These are phyloP conservation scores for Dioscorea zingiberensis DNA, from an alignment of 106 monocot genomes.

Conservation along the genomic window DNA sequence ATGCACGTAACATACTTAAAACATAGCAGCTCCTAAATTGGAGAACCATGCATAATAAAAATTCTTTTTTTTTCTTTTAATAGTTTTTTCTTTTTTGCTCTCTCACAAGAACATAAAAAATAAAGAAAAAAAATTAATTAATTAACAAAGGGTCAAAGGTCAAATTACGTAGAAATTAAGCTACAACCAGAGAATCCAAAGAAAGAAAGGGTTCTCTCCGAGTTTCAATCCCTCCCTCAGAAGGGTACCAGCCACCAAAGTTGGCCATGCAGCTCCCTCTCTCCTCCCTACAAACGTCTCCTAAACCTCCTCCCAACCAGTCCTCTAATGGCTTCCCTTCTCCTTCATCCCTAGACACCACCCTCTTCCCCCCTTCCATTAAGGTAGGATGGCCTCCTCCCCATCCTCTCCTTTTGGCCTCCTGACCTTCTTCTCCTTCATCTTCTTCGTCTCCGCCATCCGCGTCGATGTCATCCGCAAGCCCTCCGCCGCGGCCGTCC, in stretches of 20 bases:
- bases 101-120: too few species aligned
- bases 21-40: too few species aligned
- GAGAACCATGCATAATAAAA: too few species aligned
- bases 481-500: neutral
- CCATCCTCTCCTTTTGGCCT: neutral
- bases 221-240: neutral
- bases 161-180: too few species aligned
- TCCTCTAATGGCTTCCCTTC: conserved; percentile 8
- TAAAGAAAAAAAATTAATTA: too few species aligned
- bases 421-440: conserved; percentile 3
- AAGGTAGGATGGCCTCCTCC: conserved; percentile 10
- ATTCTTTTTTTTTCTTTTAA: too few species aligned
- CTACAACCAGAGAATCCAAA: too few species aligned
- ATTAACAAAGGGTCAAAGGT: too few species aligned
- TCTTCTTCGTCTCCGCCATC: neutral
- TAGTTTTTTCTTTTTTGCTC: too few species aligned
- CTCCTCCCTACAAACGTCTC: neutral
- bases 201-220: neutral
- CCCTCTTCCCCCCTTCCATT: neutral
- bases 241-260: neutral
- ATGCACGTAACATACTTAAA: too few species aligned
- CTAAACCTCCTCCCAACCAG: neutral
- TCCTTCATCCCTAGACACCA: neutral
- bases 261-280: neutral
- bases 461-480: conserved; percentile 9